Evolutionary conservation across 768 basidiomycete genomes (phyloP).

Genomic region (Leucocoprinus leucothites): DNA sequence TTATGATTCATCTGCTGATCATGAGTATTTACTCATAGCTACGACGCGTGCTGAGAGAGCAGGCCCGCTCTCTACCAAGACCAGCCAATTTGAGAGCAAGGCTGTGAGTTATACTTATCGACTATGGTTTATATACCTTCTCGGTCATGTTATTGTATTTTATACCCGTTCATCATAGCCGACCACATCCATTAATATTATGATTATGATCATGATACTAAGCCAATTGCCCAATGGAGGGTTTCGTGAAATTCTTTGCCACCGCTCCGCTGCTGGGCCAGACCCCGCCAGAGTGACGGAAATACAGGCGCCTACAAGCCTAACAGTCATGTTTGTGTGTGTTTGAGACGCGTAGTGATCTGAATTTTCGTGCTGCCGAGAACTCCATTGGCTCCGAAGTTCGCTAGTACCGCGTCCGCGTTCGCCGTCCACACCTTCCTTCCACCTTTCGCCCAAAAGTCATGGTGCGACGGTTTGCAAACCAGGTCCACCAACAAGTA

Average conservation of each 20-base stretch:
- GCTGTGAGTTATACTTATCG: constrained; percentile 14
- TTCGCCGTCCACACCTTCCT: not conserved
- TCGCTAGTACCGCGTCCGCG: not conserved
- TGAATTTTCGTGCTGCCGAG: constrained; percentile 18
- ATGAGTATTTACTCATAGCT: constrained; percentile 25
- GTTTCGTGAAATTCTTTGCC: too few species aligned
- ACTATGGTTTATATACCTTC: not conserved
- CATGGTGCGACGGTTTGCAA: constrained; percentile 81
- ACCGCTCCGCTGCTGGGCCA: too few species aligned
- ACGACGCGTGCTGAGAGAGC: constrained; percentile 50
- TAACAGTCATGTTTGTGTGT: constrained; percentile 16
- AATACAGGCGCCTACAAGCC: too few species aligned
- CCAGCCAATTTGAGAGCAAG: constrained; percentile 10
- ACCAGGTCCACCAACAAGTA: constrained; percentile 86
- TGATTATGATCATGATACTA: too few species aligned
- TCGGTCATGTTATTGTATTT: not conserved
- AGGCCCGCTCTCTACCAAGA: constrained; percentile 30
- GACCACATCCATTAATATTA: too few species aligned
- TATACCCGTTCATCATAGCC: too few species aligned
- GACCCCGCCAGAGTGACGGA: too few species aligned
- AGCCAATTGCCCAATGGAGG: too few species aligned
- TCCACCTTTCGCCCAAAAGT: not conserved
- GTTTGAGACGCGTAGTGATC: constrained; percentile 16
- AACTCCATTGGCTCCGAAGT: constrained; percentile 4
- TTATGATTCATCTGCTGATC: not conserved